phyloP scores from a whole-genome alignment of 331 rosid genomes.

The Malus hybrid region DNA sequence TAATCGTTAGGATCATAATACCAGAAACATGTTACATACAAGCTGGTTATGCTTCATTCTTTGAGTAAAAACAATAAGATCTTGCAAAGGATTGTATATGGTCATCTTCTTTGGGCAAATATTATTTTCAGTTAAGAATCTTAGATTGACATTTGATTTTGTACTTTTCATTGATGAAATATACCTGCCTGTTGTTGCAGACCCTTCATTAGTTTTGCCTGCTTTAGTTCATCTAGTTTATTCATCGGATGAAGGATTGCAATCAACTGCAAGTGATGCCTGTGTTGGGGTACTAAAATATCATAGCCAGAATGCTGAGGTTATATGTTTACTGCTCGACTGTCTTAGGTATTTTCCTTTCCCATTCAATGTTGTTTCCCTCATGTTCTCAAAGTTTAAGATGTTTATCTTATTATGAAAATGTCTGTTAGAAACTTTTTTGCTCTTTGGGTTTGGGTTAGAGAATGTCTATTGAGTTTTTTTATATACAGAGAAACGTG shows the following conservation, averaged over 20 bases:
- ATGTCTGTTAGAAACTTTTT: neutral
- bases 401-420: neutral
- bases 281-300: constrained; percentile 50
- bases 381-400: neutral
- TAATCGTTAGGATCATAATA: neutral
- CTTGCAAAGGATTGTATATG: neutral
- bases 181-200: constrained; percentile 41
- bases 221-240: constrained; percentile 53
- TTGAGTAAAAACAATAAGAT: neutral
- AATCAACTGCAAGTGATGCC: constrained; percentile 56
- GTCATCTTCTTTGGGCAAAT: neutral
- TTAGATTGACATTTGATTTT: neutral
- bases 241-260: constrained; percentile 43
- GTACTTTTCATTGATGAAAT: constrained; percentile 17
- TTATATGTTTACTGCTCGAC: constrained; percentile 68
- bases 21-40: neutral
- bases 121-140: neutral
- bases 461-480: neutral
- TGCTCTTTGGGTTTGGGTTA: neutral
- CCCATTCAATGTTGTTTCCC: neutral
- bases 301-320: constrained; percentile 56
- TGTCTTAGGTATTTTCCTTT: constrained; percentile 54
- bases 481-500: neutral
- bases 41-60: neutral
- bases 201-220: constrained; percentile 61